phyloP scores from a whole-genome alignment of 805 yeast species.

The Candida piceae region DNA sequence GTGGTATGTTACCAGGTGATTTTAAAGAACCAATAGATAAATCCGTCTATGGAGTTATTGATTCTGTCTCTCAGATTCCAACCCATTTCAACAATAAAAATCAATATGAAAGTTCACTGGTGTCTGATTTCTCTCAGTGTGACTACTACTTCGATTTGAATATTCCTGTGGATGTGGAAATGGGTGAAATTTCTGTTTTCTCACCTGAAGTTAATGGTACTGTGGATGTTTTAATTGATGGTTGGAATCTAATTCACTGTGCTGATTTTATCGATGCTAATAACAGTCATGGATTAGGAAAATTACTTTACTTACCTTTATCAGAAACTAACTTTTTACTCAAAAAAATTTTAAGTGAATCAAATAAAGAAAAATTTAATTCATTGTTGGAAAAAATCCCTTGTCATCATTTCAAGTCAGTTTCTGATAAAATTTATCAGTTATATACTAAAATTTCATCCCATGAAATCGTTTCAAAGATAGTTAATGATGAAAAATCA shows the following conservation, averaged over 20 bases:
- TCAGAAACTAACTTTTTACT: slow-evolving; percentile 1
- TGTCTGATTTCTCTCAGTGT: slow-evolving; percentile 48
- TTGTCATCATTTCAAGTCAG: too few relatives aligned
- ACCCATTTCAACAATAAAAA: slow-evolving; percentile 72
- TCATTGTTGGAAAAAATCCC: neutral
- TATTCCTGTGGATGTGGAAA: slow-evolving; percentile 38
- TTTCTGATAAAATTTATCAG: neutral
- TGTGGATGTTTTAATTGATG: slow-evolving; percentile 12
- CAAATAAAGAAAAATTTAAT: neutral
- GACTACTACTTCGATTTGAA: slow-evolving; percentile 67
- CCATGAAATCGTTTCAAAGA: neutral
- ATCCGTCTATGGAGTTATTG: slow-evolving; percentile 18
- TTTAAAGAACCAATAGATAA: slow-evolving; percentile 41
- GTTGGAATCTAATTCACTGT: slow-evolving; percentile 49
- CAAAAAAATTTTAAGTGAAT: neutral
- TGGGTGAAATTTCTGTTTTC: slow-evolving; percentile 37
- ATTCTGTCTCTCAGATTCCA: slow-evolving; percentile 47
- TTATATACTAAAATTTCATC: neutral
- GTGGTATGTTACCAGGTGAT: slow-evolving; percentile 86
- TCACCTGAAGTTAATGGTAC: slow-evolving; percentile 10
- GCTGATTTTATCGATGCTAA: slow-evolving; percentile 48
- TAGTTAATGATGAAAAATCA: slow-evolving; percentile 1
- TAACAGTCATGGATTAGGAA: slow-evolving; percentile 48
- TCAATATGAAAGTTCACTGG: slow-evolving; percentile 53
- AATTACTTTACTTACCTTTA: slow-evolving; percentile 37